phyloP scores from a whole-genome alignment of 805 yeast genomes.

The Saturnispora quitensis region DNA sequence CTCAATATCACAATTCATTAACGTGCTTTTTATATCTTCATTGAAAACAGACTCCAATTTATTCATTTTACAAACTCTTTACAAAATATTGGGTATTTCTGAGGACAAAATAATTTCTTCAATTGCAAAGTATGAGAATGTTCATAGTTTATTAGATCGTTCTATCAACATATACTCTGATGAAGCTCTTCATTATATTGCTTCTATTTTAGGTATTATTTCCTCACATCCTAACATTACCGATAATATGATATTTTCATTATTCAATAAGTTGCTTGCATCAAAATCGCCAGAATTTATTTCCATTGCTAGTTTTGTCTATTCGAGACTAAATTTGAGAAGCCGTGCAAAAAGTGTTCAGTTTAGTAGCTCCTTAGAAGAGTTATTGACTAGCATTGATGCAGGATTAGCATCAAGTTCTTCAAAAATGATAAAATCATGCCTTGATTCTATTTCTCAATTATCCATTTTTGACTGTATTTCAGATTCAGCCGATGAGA shows the following conservation, averaged over 20 bases:
- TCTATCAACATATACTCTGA: constrained; percentile 11
- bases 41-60: constrained; percentile 4
- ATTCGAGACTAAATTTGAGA: constrained; percentile 37
- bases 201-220: constrained; percentile 24
- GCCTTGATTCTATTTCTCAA: constrained; percentile 35
- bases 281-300: constrained; percentile 9
- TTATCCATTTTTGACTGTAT: constrained; percentile 37
- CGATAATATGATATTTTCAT: constrained; percentile 7
- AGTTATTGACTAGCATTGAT: constrained; percentile 19
- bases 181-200: constrained; percentile 16
- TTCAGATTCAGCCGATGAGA: constrained; percentile 11
- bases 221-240: constrained; percentile 30
- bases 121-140: background rate
- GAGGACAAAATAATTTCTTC: constrained; percentile 3
- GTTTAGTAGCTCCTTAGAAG: constrained; percentile 7
- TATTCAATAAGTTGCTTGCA: background rate
- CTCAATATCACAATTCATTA: background rate
- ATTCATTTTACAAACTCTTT: constrained; percentile 11
- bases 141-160: background rate
- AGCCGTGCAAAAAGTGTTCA: constrained; percentile 19
- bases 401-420: constrained; percentile 14
- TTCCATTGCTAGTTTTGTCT: constrained; percentile 34
- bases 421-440: constrained; percentile 18
- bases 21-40: background rate
- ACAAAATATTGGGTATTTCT: constrained; percentile 21